phyloP scores from a whole-genome alignment of 305 asterid species.

The Fraxinus velutina region DNA sequence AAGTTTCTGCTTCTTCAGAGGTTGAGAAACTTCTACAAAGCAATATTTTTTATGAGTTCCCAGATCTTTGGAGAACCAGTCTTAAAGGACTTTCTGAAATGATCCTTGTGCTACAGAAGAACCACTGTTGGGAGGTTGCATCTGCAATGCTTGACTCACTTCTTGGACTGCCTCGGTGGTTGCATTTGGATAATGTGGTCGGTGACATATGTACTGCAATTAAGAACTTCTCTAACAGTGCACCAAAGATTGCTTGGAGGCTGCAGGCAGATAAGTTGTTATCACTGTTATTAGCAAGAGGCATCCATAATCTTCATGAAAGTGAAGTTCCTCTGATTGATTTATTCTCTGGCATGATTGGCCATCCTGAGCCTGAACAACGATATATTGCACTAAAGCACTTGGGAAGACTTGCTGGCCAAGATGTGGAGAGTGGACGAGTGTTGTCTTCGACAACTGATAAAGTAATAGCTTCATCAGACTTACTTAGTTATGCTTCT shows the following conservation, averaged over 20 bases:
- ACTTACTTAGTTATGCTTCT: conserved; percentile 36
- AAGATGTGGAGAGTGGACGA: conserved; percentile 47
- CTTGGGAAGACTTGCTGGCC: conserved; percentile 71
- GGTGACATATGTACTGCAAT: conserved; percentile 54
- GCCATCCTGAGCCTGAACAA: conserved; percentile 94
- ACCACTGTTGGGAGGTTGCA: conserved; percentile 84
- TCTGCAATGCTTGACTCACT: conserved; percentile 66
- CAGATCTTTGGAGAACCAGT: conserved; percentile 53
- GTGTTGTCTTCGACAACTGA: conserved; percentile 35
- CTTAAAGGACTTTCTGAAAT: conserved; percentile 59
- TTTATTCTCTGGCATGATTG: conserved; percentile 66
- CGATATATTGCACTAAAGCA: conserved; percentile 82
- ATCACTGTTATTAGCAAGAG: conserved; percentile 57
- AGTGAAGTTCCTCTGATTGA: conserved; percentile 59
- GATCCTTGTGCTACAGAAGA: conserved; percentile 62
- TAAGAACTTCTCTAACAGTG: conserved; percentile 55
- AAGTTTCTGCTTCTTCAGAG: conserved; percentile 36
- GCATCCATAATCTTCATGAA: conserved; percentile 46
- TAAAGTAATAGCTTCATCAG: conserved; percentile 37
- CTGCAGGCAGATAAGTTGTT: conserved; percentile 69
- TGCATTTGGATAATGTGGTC: conserved; percentile 52
- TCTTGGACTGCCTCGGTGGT: conserved; percentile 57
- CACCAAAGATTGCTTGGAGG: conserved; percentile 83
- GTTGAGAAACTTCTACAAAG: conserved; percentile 36
- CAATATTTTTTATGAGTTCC: conserved; percentile 33